Evolutionary conservation across 2,329 filamentous ascomycete species (phyloP).

Genomic region (Alternaria angustiovoidea): DNA sequence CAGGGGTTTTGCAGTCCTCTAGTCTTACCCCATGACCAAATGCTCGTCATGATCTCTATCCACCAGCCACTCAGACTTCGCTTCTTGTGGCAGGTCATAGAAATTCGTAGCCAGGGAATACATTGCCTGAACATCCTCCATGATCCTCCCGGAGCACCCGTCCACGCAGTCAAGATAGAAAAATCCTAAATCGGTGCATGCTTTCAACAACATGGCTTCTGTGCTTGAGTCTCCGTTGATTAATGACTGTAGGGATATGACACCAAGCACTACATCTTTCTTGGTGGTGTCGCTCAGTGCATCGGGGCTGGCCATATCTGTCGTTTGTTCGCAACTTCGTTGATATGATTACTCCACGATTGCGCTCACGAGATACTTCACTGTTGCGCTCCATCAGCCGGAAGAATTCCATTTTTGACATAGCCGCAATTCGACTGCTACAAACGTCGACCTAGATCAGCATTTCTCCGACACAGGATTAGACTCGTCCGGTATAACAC

Average conservation of each 20-base stretch:
- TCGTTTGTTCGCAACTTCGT: neutral
- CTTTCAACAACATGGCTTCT: neutral
- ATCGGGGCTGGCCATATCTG: neutral
- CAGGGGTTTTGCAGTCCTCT: neutral
- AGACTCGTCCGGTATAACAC: neutral
- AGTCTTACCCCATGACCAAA: slow-evolving; percentile 3
- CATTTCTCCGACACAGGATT: neutral
- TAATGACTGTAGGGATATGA: neutral
- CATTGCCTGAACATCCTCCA: neutral
- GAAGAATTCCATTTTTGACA: neutral
- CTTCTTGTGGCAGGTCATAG: neutral
- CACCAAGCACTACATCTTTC: neutral
- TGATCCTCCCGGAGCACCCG: neutral
- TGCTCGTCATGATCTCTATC: slow-evolving; percentile 2
- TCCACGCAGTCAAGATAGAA: neutral
- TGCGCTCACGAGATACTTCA: neutral
- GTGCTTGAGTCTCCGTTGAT: neutral
- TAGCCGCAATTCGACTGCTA: neutral
- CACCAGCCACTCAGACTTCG: slow-evolving; percentile 1
- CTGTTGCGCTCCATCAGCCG: neutral
- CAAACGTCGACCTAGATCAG: neutral
- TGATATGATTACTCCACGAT: neutral
- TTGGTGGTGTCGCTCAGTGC: neutral
- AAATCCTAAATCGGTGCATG: neutral
- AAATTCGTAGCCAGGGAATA: neutral